Conservation (phyloP, 352 stramenopile species). For the Pythium phragmitis region DNA sequence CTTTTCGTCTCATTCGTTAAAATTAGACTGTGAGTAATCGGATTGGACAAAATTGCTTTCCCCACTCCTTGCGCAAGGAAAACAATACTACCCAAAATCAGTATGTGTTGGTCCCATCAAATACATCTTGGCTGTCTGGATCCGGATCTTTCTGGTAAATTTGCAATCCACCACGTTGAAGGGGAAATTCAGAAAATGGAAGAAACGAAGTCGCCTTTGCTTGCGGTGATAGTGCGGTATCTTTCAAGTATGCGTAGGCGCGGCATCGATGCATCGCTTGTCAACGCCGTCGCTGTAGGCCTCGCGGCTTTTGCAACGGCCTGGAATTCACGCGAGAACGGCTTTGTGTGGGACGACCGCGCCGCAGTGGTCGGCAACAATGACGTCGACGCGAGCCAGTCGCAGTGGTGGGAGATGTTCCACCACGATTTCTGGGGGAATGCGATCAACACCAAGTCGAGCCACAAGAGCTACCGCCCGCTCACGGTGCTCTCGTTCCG, state of each 20-base stretch:
- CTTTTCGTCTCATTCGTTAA: neutral
- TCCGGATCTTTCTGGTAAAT: no score
- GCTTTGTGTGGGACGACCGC: conserved; percentile 91
- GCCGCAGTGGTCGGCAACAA: conserved; percentile 70
- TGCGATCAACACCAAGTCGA: conserved; percentile 45
- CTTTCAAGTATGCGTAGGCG: neutral
- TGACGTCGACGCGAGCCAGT: conserved; percentile 41
- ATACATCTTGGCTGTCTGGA: neutral
- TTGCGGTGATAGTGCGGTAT: neutral
- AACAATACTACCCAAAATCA: neutral
- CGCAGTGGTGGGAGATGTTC: conserved; percentile 48
- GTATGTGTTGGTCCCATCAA: neutral
- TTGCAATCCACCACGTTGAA: conserved; percentile 6
- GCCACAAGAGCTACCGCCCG: conserved; percentile 90
- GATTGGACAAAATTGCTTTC: conserved; percentile 4
- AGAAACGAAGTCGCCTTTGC: neutral
- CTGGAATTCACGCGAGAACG: conserved; percentile 51
- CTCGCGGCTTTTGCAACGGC: conserved; percentile 44
- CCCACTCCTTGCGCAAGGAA: neutral
- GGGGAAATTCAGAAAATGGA: conserved; percentile 9
- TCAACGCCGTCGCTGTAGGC: conserved; percentile 25
- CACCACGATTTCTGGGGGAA: conserved; percentile 89
- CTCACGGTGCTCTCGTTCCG: conserved; percentile 79
- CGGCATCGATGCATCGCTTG: neutral
- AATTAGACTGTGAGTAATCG: neutral